These are phyloP conservation scores for Periconia digitata DNA, from an alignment of 2,329 filamentous ascomycete genomes.

Conservation along the genomic window DNA sequence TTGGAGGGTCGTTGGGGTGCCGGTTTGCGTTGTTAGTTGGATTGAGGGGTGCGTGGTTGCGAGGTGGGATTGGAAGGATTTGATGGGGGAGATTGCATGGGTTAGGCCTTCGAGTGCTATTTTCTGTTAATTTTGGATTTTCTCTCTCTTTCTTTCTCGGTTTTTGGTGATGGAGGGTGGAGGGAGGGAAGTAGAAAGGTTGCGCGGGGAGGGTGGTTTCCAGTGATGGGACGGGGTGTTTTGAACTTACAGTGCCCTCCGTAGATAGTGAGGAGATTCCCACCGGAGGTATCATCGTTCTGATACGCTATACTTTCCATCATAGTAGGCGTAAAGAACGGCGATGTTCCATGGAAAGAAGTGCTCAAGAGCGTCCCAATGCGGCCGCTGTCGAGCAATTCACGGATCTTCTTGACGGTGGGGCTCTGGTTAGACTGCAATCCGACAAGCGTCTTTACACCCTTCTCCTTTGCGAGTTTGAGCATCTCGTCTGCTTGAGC, in stretches of 20 bases:
- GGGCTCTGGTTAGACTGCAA: slow-evolving; percentile 47
- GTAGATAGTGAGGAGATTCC: slow-evolving; percentile 42
- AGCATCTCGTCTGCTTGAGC: slow-evolving; percentile 46
- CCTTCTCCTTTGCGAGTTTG: slow-evolving; percentile 39
- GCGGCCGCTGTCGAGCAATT: slow-evolving; percentile 41
- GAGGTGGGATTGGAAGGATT: slow-evolving; percentile 43
- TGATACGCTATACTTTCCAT: slow-evolving; percentile 49
- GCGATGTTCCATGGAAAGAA: slow-evolving; percentile 19
- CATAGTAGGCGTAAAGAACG: slow-evolving; percentile 13
- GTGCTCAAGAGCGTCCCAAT: slow-evolving; percentile 47
- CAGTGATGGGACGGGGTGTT: background rate
- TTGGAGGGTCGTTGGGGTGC: slow-evolving; percentile 36
- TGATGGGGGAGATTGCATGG: slow-evolving; percentile 51
- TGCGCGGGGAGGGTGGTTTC: background rate
- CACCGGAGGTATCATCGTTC: slow-evolving; percentile 47
- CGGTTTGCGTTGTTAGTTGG: slow-evolving; percentile 13
- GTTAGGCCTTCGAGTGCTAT: slow-evolving; percentile 50
- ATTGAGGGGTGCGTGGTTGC: slow-evolving; percentile 50
- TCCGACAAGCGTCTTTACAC: slow-evolving; percentile 48
- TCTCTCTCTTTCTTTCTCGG: too few relatives aligned
- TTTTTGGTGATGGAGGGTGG: background rate
- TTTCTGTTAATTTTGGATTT: too few relatives aligned
- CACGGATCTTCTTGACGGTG: slow-evolving; percentile 41
- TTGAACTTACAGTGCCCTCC: slow-evolving; percentile 29
- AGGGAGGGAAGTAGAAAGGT: background rate